These are phyloP conservation scores for Nicotiana tabacum DNA, from an alignment of 257 asterid species.

Conservation along the genomic window DNA sequence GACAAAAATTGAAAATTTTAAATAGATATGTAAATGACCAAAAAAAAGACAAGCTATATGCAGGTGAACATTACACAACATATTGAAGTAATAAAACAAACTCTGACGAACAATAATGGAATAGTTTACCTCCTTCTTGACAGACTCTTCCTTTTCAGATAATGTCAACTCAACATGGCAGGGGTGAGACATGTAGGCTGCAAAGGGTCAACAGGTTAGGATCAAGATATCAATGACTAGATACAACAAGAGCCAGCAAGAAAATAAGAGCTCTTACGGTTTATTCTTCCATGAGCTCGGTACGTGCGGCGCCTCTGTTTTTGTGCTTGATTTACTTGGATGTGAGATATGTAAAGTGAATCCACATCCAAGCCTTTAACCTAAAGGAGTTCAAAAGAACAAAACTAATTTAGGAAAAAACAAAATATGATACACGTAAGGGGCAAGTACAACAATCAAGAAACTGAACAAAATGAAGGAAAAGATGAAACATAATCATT, in stretches of 20 bases:
- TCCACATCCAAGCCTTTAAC: slow-evolving; percentile 79
- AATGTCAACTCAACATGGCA: slow-evolving; percentile 67
- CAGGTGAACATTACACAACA: not conserved
- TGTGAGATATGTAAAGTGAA: slow-evolving; percentile 62
- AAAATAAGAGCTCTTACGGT: slow-evolving; percentile 36
- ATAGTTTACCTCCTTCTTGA: slow-evolving; percentile 53
- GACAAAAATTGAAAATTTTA: not conserved
- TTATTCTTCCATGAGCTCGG: slow-evolving; percentile 76
- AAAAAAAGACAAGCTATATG: not conserved
- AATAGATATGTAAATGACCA: not conserved
- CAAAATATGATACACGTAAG: too few species aligned
- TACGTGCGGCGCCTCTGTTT: slow-evolving; percentile 74
- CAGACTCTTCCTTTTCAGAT: slow-evolving; percentile 67
- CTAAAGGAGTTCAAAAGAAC: slow-evolving; percentile 16
- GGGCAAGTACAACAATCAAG: not conserved
- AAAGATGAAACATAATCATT: not conserved
- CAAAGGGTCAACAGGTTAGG: not conserved
- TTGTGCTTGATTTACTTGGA: slow-evolving; percentile 70
- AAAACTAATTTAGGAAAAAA: not conserved
- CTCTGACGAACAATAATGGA: not conserved
- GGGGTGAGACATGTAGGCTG: slow-evolving; percentile 71
- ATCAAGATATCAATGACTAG: not conserved
- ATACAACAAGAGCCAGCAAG: not conserved
- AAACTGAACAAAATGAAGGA: not conserved
- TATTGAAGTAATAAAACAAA: not conserved